phyloP scores from a whole-genome alignment of 129 eudicot species.

The Flaveria sonorensis region DNA sequence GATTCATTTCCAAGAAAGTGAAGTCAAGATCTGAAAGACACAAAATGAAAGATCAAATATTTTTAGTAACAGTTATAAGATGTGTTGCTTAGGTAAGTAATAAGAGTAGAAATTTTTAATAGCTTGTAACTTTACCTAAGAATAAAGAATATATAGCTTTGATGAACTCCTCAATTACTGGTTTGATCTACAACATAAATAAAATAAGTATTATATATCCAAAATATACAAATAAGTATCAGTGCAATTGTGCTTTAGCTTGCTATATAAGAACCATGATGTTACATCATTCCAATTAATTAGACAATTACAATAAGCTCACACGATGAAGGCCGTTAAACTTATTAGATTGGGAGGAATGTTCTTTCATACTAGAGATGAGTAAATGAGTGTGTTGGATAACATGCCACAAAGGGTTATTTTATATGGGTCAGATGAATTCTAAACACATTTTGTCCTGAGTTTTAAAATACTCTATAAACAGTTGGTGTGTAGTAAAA shows the following conservation, averaged over 20 bases:
- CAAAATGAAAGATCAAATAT: background rate
- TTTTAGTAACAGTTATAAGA: conserved; percentile 10
- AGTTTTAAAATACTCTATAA: background rate
- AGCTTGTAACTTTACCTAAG: conserved; percentile 48
- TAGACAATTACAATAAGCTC: background rate
- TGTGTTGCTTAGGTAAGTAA: conserved; percentile 13
- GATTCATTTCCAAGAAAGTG: conserved; percentile 98
- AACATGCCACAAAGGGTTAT: background rate
- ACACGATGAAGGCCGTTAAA: background rate
- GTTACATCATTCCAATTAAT: background rate
- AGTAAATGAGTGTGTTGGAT: background rate
- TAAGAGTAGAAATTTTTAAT: background rate
- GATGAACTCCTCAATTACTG: conserved; percentile 85
- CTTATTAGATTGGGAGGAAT: background rate
- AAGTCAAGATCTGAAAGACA: conserved; percentile 79
- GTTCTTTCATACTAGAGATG: background rate
- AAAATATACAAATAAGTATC: conserved; percentile 16
- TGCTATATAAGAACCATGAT: conserved; percentile 5
- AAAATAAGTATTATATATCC: conserved; percentile 20
- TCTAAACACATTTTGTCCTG: background rate
- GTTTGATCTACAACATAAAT: conserved; percentile 57
- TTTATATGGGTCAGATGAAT: background rate
- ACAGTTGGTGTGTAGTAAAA: background rate
- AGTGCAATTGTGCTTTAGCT: conserved; percentile 14
- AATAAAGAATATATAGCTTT: conserved; percentile 60